Conservation (phyloP, 177 flowering plant genomes). For the Vitis hybrid region DNA sequence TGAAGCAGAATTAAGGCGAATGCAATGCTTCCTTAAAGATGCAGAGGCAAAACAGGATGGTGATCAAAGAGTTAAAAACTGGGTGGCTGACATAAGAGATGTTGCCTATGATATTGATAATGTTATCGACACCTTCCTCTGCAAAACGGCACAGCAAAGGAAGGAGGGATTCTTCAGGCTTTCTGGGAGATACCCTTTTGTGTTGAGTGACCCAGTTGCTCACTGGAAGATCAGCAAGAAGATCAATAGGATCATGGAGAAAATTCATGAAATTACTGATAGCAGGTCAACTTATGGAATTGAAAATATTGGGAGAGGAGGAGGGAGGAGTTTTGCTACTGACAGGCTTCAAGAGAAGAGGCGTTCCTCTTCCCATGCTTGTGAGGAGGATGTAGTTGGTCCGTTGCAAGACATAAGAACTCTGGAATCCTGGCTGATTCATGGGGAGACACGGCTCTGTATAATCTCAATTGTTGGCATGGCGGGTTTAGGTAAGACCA, state of each 20-base stretch:
- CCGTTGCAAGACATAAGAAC: constrained; percentile 9
- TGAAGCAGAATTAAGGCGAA: not conserved
- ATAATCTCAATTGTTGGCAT: constrained; percentile 14
- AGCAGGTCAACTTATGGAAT: not conserved
- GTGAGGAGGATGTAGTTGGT: constrained; percentile 8
- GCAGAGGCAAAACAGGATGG: not conserved
- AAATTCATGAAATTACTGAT: not conserved
- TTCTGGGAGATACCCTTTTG: not conserved
- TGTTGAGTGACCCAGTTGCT: not conserved
- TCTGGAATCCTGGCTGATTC: not conserved
- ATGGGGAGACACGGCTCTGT: not conserved
- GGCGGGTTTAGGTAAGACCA: constrained; percentile 15
- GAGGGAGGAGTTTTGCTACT: not conserved
- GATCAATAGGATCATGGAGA: not conserved
- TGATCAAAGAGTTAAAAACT: not conserved
- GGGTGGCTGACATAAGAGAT: constrained; percentile 1
- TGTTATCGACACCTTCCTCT: constrained; percentile 5
- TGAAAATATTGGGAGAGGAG: not conserved
- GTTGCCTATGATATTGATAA: constrained; percentile 13
- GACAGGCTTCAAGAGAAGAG: not conserved
- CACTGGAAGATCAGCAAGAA: not conserved
- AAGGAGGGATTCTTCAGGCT: too few relatives aligned
- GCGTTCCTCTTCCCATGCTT: not conserved
- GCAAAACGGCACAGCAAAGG: not conserved
- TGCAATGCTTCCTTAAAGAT: constrained; percentile 7